Base-by-base conservation (phyloP, 768 basidiomycete genomes). In the Boletus subcaerulescens region DNA sequence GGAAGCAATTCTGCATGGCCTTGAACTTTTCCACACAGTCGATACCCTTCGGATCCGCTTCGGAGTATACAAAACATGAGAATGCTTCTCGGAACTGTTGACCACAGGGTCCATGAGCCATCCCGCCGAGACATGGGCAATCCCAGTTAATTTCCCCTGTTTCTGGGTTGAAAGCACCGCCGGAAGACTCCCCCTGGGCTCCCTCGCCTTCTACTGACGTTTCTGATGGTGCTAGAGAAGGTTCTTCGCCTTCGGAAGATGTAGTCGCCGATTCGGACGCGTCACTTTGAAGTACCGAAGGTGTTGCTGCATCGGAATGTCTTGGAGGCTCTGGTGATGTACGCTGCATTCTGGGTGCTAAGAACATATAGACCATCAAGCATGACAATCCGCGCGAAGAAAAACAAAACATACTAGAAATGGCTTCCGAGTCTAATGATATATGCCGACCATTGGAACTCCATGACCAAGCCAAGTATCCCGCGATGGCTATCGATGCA, bases 121-220 rank as follows among this genome's bases (percentile, higher is more conserved):
- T 98, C 47, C 97, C 97, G 32, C 97, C 97, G 9, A 99, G 84
- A 71, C 97, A 98, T 2, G 97, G 93, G 71, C 97, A 99, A 68
- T 98, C 97, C 97, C 97, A 99, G 76, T 99, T 99, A 65, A 99
- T 98, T 80, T 98, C 94, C 42, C 97, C 97, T 2, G 97, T 99
- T 58, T 84, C 93, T 18, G 95, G 95, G 74, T 99, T 89, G 78
- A 83, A 98, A 5, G 97, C 96, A 38, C 81, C 81, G 26, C 69
- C 69, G 1, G 70, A 61, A 45, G 69, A 52, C 55, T 63, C 68
- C 51, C 45, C 71, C 22, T 67, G 67, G 13, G 59, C 67, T 5
- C 38, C 65, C 10, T 68, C 66, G 13, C 58, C 66, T 12, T 69
- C 67, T 24, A 26, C 33, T 29, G 56, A 42, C 7, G 43, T 38